Evolutionary conservation across 371 early-diverging fungal genomes (phyloP), one percentile per base, ranked within the genome.

Genomic region (Apophysomyces variabilis): DNA sequence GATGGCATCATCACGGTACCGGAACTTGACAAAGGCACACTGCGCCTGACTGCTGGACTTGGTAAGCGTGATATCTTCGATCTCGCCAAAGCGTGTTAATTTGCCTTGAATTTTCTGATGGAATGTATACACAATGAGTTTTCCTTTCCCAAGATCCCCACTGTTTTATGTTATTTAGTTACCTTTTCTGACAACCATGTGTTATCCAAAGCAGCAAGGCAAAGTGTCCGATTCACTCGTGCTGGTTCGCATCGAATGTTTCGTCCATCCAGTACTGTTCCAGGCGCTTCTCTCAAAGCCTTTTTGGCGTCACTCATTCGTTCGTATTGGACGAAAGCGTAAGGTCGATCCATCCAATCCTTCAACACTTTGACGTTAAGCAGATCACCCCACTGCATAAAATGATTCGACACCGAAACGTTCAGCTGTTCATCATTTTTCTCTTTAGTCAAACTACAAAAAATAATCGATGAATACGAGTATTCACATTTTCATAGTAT

Each of bases 281-380:
- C 88, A 61, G 90, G 90, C 0, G 90, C 90, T 64, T 92, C 86
- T 35, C 70, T 57, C 37, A 93, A 76, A 0, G 95, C 95, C 8
- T 59, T 61, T 43, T 83, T 74, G 3, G 93, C 91, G 62, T 90
- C 90, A 11, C 70, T 60, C 18, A 79, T 65, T 9, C 69, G 76
- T 87, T 88, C 86, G 73, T 85, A 95, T 65, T 93, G 93, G 2
- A 95, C 95, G 75, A 95, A 95, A 0, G 93, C 90, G 69, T 92
- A 95, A 0, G 95, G 95, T n/a, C 95, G 75, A 18, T 82, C 71
- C 75, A 89, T 72, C 87, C 89, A 89, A 68, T 95, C 95, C 61
- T 87, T 89, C 37, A 92, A 66, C 0, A 93, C 93, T 69, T 93
- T 93, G 57, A 95, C 92, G 66, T 91, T 80, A 14, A 89, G 41